These are phyloP conservation scores for Infundibulicybe gibba DNA, from an alignment of 768 basidiomycete species.

Conservation along the genomic window DNA sequence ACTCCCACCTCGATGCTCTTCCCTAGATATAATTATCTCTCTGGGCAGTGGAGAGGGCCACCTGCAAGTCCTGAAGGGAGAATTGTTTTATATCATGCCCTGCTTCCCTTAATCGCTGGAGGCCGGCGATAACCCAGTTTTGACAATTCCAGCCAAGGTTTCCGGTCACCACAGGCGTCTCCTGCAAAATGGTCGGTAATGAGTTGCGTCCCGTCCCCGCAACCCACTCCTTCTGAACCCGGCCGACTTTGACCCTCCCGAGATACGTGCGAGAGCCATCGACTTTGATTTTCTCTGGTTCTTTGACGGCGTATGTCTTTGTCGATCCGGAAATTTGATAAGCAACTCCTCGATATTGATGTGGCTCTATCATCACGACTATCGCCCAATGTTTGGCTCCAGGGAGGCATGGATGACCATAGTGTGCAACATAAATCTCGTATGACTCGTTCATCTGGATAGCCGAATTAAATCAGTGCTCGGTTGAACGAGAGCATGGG, in stretches of 20 bases:
- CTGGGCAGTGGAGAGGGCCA: too few species aligned
- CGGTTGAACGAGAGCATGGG: too few species aligned
- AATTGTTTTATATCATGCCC: background rate
- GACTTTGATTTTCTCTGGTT: background rate
- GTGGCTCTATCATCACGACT: background rate
- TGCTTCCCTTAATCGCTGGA: background rate
- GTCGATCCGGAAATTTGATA: conserved; percentile 1
- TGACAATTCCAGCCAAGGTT: conserved; percentile 1
- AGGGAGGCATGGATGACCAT: conserved; percentile 1
- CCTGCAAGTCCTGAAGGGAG: too few species aligned
- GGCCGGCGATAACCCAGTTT: conserved; percentile 1
- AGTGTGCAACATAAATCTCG: background rate
- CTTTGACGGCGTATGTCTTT: conserved; percentile 2
- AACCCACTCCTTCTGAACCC: background rate
- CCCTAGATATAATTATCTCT: too few species aligned
- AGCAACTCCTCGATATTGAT: background rate
- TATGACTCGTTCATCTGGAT: too few species aligned
- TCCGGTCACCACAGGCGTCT: conserved; percentile 1
- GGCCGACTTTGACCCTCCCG: conserved; percentile 2
- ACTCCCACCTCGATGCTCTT: too few species aligned
- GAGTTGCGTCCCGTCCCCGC: background rate
- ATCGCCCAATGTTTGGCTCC: conserved; percentile 4
- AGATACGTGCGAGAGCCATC: background rate
- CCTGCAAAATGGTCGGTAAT: background rate
- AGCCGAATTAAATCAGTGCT: too few species aligned